phyloP scores from a whole-genome alignment of 1,284 basidiomycete species.

The Ceratobasidium sp. region DNA sequence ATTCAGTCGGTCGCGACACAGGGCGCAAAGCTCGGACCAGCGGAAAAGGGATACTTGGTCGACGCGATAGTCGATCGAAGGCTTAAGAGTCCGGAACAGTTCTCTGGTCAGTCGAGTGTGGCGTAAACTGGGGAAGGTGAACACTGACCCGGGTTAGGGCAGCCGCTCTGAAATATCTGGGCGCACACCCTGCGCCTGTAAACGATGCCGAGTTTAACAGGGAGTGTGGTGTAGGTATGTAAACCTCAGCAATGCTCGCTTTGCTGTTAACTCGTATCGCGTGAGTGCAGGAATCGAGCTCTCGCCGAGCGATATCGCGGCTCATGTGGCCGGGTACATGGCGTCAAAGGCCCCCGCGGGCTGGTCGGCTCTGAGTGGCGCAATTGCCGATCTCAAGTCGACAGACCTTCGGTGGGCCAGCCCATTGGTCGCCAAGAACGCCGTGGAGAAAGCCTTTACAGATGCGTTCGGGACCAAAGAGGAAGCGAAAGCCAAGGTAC shows the following conservation, averaged over 20 bases:
- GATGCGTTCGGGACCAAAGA: constrained; percentile 85
- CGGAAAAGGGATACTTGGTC: constrained; percentile 75
- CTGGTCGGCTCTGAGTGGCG: constrained; percentile 79
- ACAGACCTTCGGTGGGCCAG: constrained; percentile 89
- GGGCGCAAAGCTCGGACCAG: constrained; percentile 68
- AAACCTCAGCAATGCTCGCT: not conserved
- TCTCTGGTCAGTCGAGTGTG: constrained; percentile 70
- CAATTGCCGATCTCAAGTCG: constrained; percentile 77
- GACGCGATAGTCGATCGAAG: constrained; percentile 75
- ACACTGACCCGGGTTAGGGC: constrained; percentile 19
- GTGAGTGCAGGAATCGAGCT: constrained; percentile 80
- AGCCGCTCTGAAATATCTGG: constrained; percentile 86
- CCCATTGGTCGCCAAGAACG: constrained; percentile 88
- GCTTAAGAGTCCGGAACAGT: constrained; percentile 87
- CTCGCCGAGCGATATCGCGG: constrained; percentile 73
- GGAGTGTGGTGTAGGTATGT: constrained; percentile 89
- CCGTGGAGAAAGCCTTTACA: constrained; percentile 81
- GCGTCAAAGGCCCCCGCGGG: constrained; percentile 65
- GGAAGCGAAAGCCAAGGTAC: constrained; percentile 76
- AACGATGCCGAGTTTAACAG: constrained; percentile 81
- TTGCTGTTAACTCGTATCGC: constrained; percentile 9
- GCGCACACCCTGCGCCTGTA: constrained; percentile 68
- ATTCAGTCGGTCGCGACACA: constrained; percentile 76
- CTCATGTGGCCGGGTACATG: constrained; percentile 71
- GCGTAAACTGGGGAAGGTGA: not conserved